Conservation (phyloP, 305 asterid species). For the Fraxinus greggii region DNA sequence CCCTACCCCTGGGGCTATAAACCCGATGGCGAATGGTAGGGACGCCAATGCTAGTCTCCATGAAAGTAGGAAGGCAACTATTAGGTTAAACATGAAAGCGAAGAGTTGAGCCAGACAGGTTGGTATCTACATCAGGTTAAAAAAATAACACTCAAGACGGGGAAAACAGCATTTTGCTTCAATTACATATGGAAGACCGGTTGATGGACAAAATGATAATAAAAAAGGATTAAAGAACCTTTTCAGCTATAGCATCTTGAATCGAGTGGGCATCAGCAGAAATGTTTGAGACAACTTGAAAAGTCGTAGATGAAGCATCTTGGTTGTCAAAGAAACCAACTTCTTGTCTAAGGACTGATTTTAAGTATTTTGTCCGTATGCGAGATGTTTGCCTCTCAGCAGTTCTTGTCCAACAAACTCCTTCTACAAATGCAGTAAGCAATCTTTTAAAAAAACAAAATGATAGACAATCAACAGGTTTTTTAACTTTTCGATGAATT, state of each 20-base stretch:
- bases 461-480: constrained; percentile 12
- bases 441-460: neutral
- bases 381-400: constrained; percentile 66
- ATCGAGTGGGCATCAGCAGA: constrained; percentile 66
- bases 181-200: neutral
- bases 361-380: constrained; percentile 40
- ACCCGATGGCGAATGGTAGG: constrained; percentile 56
- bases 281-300: constrained; percentile 65
- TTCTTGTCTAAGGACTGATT: constrained; percentile 64
- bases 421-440: constrained; percentile 37
- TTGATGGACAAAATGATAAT: neutral
- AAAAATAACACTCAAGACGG: neutral
- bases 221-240: constrained; percentile 36
- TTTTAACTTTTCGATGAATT: neutral
- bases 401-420: constrained; percentile 57
- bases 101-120: constrained; percentile 57
- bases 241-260: constrained; percentile 75
- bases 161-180: neutral
- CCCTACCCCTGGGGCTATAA: constrained; percentile 59
- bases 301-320: constrained; percentile 56
- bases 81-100: constrained; percentile 46
- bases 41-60: constrained; percentile 78
- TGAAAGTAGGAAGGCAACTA: constrained; percentile 63
- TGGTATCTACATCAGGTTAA: constrained; percentile 56
- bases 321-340: constrained; percentile 67